Evolutionary conservation across 1,284 basidiomycete genomes (phyloP).

Genomic region (Cerrena zonata): DNA sequence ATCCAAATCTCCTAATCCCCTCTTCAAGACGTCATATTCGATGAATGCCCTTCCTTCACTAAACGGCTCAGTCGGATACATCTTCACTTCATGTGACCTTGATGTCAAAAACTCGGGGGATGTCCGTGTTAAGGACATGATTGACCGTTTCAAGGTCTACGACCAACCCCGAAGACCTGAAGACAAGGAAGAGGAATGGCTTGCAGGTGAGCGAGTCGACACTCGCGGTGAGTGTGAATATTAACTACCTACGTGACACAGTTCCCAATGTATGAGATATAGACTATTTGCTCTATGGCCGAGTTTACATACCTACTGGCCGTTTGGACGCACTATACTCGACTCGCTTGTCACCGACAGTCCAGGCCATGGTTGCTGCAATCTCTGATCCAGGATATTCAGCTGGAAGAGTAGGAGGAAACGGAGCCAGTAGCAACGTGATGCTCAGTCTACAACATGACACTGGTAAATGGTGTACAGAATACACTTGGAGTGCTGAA

Average conservation of each 20-base stretch:
- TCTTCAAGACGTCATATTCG: slow-evolving; percentile 88
- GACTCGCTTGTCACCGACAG: slow-evolving; percentile 67
- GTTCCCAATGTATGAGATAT: neutral
- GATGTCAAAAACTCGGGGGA: slow-evolving; percentile 65
- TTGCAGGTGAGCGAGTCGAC: slow-evolving; percentile 71
- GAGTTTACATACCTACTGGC: slow-evolving; percentile 84
- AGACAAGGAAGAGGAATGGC: slow-evolving; percentile 72
- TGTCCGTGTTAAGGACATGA: slow-evolving; percentile 82
- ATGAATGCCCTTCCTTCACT: slow-evolving; percentile 88
- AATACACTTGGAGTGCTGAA: slow-evolving; percentile 91
- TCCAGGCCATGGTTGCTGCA: slow-evolving; percentile 65
- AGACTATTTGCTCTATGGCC: slow-evolving; percentile 91
- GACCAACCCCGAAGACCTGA: slow-evolving; percentile 73
- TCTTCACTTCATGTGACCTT: slow-evolving; percentile 82
- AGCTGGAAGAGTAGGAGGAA: slow-evolving; percentile 36
- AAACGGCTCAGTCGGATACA: slow-evolving; percentile 89
- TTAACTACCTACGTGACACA: neutral
- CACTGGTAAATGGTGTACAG: slow-evolving; percentile 86
- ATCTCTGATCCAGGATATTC: slow-evolving; percentile 67
- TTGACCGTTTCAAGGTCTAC: slow-evolving; percentile 79
- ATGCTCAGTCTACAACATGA: slow-evolving; percentile 90
- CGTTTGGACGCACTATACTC: slow-evolving; percentile 87
- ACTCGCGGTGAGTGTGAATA: slow-evolving; percentile 56
- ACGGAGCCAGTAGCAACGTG: slow-evolving; percentile 57
- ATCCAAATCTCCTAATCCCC: slow-evolving; percentile 82